A percentile compares a stretch with the other conserved stretches of the same genome.
Conservation (phyloP, 139 green algal genomes). For the Spirogloea muscicola region DNA sequence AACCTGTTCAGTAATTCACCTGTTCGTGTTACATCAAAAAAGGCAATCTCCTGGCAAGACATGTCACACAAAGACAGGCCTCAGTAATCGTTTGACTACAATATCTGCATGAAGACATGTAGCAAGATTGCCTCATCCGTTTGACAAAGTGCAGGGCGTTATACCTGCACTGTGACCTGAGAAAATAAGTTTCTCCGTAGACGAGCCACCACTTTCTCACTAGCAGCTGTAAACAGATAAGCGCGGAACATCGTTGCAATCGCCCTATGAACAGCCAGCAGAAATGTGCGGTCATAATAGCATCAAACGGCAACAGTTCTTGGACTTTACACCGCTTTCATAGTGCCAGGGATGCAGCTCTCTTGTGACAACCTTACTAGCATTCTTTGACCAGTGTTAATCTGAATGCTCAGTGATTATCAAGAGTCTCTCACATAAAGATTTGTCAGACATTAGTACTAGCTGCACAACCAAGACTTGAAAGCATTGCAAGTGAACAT, state of each 20-base stretch:
- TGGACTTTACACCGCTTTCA: neutral
- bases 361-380: too few species aligned
- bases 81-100: neutral
- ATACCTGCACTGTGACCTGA: slow-evolving; percentile 24
- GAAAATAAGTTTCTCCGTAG: slow-evolving; percentile 38
- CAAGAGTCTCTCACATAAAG: neutral
- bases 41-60: slow-evolving; percentile 33
- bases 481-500: neutral
- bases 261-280: neutral
- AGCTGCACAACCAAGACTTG: neutral
- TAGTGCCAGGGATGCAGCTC: too few species aligned
- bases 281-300: neutral
- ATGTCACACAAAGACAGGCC: neutral
- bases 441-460: neutral
- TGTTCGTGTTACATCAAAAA: slow-evolving; percentile 36
- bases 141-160: neutral
- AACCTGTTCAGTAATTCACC: slow-evolving; percentile 42
- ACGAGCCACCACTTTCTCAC: slow-evolving; percentile 35
- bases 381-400: neutral
- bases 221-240: slow-evolving; percentile 43
- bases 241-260: slow-evolving; percentile 11
- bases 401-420: neutral
- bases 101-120: neutral
- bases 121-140: neutral
- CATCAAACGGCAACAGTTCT: neutral